Evolutionary conservation across 2,329 filamentous ascomycete species (phyloP).

Genomic region (Trichoderma gracile): DNA sequence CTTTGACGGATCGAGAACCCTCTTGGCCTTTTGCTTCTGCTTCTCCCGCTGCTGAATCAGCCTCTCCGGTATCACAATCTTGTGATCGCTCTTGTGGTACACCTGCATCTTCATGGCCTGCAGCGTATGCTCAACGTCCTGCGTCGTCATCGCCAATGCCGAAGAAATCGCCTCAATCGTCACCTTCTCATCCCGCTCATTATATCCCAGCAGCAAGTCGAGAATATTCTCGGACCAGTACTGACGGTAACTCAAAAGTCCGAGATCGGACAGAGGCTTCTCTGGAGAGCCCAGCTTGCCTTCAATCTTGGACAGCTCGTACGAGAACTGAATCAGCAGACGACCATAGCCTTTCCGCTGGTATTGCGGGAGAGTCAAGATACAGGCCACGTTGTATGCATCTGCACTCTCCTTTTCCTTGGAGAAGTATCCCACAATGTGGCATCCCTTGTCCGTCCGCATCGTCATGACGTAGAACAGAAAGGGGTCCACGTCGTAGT

Average conservation of each 20-base stretch:
- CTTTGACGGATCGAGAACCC: constrained; percentile 72
- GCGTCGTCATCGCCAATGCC: constrained; percentile 89
- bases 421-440: constrained; percentile 98
- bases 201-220: constrained; percentile 75
- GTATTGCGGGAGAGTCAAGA: constrained; percentile 92
- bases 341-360: constrained; percentile 93
- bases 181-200: constrained; percentile 67
- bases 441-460: constrained; percentile 83
- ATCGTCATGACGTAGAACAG: constrained; percentile 98
- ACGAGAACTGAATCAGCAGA: constrained; percentile 93
- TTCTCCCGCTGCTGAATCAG: constrained; percentile 78
- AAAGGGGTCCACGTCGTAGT: constrained; percentile 99
- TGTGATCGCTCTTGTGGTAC: constrained; percentile 95
- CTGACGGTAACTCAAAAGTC: constrained; percentile 88
- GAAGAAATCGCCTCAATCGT: constrained; percentile 84
- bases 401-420: constrained; percentile 98
- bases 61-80: constrained; percentile 86
- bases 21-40: constrained; percentile 74
- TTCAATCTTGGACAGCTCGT: constrained; percentile 94
- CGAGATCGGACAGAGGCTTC: constrained; percentile 92
- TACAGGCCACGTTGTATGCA: constrained; percentile 97
- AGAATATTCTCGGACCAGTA: constrained; percentile 98
- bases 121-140: constrained; percentile 91
- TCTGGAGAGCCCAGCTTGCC: constrained; percentile 93
- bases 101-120: constrained; percentile 93